phyloP scores from a whole-genome alignment of 129 eudicot genomes.

The Ambrosia trifida region DNA sequence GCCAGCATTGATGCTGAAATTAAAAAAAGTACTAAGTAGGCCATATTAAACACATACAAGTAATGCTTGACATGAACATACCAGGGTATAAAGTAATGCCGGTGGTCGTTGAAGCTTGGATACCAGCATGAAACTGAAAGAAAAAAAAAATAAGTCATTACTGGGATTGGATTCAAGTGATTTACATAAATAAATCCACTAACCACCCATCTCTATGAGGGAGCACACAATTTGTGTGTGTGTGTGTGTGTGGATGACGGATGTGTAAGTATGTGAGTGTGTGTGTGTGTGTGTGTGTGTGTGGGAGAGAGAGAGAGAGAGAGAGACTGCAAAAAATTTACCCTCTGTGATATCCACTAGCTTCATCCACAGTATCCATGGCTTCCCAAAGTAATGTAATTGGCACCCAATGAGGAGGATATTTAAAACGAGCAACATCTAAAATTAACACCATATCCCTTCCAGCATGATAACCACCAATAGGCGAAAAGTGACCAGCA shows the following conservation, averaged over 20 bases:
- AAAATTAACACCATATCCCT: conserved; percentile 79
- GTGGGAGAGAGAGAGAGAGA: neutral
- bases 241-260: neutral
- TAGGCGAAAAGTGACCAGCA: conserved; percentile 93
- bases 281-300: neutral
- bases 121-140: conserved; percentile 83
- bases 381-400: conserved; percentile 97
- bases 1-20: neutral
- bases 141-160: conserved; percentile 10
- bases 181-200: neutral
- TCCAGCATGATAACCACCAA: conserved; percentile 95
- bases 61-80: conserved; percentile 38
- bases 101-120: conserved; percentile 89
- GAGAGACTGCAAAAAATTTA: conserved; percentile 25
- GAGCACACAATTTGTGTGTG: neutral
- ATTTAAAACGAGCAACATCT: conserved; percentile 92
- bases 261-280: too few species aligned
- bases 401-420: conserved; percentile 98
- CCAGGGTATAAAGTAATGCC: conserved; percentile 92
- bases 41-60: conserved; percentile 3
- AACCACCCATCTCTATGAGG: neutral
- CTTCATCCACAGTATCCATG: conserved; percentile 78
- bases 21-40: neutral
- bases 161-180: neutral
- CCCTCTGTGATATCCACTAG: conserved; percentile 89